These are phyloP conservation scores for Entomortierella lignicola DNA, from an alignment of 192 early-diverging fungal species.

Conservation along the genomic window DNA sequence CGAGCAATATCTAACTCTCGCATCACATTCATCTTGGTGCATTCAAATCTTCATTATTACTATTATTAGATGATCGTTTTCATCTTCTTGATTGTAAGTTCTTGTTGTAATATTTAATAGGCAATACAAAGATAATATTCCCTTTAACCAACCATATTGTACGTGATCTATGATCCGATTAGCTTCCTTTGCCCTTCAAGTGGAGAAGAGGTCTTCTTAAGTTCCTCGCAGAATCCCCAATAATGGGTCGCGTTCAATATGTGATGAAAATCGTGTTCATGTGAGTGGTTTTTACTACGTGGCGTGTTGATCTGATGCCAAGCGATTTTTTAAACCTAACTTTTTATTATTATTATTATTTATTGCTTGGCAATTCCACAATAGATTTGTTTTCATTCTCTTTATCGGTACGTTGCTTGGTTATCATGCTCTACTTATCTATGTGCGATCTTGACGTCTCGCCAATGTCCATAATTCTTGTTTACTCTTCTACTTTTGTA, in stretches of 20 bases:
- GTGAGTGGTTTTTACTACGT: slow-evolving; percentile 40
- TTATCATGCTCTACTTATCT: not conserved
- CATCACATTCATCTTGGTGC: not conserved
- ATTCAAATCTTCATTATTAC: too few species aligned
- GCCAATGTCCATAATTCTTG: not conserved
- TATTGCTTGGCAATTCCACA: not conserved
- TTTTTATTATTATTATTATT: too few species aligned
- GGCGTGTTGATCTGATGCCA: slow-evolving; percentile 2
- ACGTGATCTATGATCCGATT: too few species aligned
- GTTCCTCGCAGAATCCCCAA: slow-evolving; percentile 55
- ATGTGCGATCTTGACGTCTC: not conserved
- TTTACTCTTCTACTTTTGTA: not conserved
- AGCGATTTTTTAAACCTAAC: not conserved
- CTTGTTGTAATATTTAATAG: too few species aligned
- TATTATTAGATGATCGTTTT: slow-evolving; percentile 49
- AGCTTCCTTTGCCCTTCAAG: slow-evolving; percentile 62
- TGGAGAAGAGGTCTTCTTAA: slow-evolving; percentile 61
- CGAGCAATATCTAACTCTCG: not conserved
- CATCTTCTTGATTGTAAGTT: slow-evolving; percentile 52
- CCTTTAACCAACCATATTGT: too few species aligned
- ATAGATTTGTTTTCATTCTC: slow-evolving; percentile 64
- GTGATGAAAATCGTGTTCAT: slow-evolving; percentile 63
- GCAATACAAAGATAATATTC: too few species aligned
- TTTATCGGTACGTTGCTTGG: slow-evolving; percentile 59
- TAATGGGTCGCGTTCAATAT: slow-evolving; percentile 59